Evolutionary conservation across 2,329 filamentous ascomycete species (phyloP).

Genomic region (Trichoderma cornu-damae): DNA sequence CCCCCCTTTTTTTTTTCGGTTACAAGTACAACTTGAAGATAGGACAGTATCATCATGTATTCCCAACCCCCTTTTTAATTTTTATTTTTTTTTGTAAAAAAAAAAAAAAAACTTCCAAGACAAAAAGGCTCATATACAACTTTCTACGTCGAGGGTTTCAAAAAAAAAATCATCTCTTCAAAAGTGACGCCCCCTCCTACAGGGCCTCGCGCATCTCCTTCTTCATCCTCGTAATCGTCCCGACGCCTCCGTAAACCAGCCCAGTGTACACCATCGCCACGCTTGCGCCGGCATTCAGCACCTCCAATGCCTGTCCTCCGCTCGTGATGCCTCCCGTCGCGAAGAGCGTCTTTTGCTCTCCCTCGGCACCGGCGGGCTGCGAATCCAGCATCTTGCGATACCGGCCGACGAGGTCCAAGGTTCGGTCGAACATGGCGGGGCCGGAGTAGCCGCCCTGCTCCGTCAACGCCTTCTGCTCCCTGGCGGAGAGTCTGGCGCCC

Average conservation of each 20-base stretch:
- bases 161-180: not conserved
- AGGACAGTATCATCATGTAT: not conserved
- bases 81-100: no score
- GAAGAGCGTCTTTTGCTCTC: constrained; percentile 73
- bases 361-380: constrained; percentile 32
- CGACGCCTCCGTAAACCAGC: constrained; percentile 59
- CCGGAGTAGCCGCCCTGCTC: constrained; percentile 89
- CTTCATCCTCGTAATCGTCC: constrained; percentile 62
- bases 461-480: constrained; percentile 62
- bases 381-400: constrained; percentile 68
- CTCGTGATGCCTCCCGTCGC: constrained; percentile 90
- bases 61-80: no score
- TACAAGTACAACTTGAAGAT: constrained; percentile 11
- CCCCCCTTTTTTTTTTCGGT: no score
- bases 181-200: constrained; percentile 22
- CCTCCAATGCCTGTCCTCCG: constrained; percentile 73
- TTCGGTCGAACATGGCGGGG: constrained; percentile 79
- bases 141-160: not conserved
- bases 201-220: constrained; percentile 50
- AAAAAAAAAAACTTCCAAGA: constrained; percentile 3
- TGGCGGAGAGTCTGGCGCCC: constrained; percentile 57
- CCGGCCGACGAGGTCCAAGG: constrained; percentile 68
- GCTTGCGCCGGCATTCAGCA: constrained; percentile 83
- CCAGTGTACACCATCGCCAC: constrained; percentile 89
- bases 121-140: not conserved